These are phyloP conservation scores for Microcyclosporella mali DNA, from an alignment of 2,329 filamentous ascomycete genomes.

Conservation along the genomic window DNA sequence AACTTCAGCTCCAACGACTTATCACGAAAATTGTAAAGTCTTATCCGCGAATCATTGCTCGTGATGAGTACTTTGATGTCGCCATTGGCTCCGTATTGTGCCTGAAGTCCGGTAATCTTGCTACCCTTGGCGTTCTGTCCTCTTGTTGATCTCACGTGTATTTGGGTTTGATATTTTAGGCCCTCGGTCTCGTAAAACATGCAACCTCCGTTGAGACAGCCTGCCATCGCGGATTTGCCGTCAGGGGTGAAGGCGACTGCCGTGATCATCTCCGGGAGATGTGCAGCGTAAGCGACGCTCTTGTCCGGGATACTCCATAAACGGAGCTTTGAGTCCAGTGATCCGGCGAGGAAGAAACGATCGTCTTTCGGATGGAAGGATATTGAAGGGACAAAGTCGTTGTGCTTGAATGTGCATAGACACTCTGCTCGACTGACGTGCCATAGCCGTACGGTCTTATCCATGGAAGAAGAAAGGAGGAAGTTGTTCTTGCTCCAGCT, in stretches of 20 bases:
- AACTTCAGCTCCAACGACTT: conserved; percentile 84
- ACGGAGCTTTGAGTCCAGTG: conserved; percentile 77
- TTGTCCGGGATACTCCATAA: conserved; percentile 98
- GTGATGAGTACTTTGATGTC: conserved; percentile 82
- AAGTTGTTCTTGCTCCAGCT: conserved; percentile 99
- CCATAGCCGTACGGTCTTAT: conserved; percentile 94
- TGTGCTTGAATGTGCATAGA: conserved; percentile 88
- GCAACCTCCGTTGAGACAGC: conserved; percentile 76
- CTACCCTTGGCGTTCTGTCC: conserved; percentile 93
- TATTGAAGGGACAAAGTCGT: conserved; percentile 90
- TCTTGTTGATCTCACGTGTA: conserved; percentile 86
- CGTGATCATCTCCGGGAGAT: conserved; percentile 81
- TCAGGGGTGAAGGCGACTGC: conserved; percentile 91
- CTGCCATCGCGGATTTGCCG: conserved; percentile 82
- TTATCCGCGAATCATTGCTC: conserved; percentile 88
- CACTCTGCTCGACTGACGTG: conserved; percentile 80
- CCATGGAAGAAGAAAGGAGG: conserved; percentile 90
- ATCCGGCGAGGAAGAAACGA: conserved; percentile 92
- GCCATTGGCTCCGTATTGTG: conserved; percentile 55
- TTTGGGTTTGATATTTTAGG: conserved; percentile 72
- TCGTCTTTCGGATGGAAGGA: conserved; percentile 93
- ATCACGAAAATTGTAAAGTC: conserved; percentile 81
- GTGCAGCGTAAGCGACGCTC: conserved; percentile 73
- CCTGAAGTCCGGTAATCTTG: conserved; percentile 93
- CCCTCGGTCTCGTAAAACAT: conserved; percentile 91